Base-by-base conservation (phyloP, 345 rosid genomes). In the Eucalyptus dawsonii region DNA sequence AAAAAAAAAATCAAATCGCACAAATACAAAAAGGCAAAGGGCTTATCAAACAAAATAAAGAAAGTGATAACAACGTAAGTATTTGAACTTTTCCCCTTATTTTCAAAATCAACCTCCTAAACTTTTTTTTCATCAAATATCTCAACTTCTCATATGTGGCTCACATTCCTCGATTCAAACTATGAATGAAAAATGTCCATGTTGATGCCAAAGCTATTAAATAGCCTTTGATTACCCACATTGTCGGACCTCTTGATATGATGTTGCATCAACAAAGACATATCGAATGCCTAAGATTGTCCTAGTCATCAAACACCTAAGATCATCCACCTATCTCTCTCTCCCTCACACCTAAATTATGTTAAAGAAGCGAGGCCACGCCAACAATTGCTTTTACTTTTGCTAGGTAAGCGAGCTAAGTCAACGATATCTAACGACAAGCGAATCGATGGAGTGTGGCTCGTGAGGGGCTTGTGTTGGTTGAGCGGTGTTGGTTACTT, bases 1-100 rank as follows among this genome's bases (percentile, higher is more conserved):
- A 40, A 40, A 4, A 40, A 40, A 4, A 7, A 3, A 51, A 3
- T 8, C n/a, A 56, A 56, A 56, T 22, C 6, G 0, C 27, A 22
- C 13, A 56, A 56, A 56, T 24, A 56, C 62, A 4, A 56, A 24
- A 56, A 4, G 12, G 11, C 0, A 56, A 22, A 56, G 27, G 60
- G 27, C 6, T 54, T 56, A 22, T 56, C 27, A 22, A 56, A 56
- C 5, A 2, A 56, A 22, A 56, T 56, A 56, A 56, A 56, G 3
- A 3, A 56, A 22, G 29, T 56, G 62, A 56, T 62, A 14, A 14
- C 34, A 65, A 8, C 76, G 0, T n/a, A n/a, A 65, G 37, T 65
- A 65, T 67, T 31, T 67, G 5, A 67, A 67, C 76, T 8, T 67
- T n/a, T n/a, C 11, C 17, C 37, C 9, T 67, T 8, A 1, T n/a